A percentile compares a stretch with the other conserved stretches of the same genome.
Conservation (phyloP, 1,139 yeast genomes). For the Yamadazyma buinensis region DNA sequence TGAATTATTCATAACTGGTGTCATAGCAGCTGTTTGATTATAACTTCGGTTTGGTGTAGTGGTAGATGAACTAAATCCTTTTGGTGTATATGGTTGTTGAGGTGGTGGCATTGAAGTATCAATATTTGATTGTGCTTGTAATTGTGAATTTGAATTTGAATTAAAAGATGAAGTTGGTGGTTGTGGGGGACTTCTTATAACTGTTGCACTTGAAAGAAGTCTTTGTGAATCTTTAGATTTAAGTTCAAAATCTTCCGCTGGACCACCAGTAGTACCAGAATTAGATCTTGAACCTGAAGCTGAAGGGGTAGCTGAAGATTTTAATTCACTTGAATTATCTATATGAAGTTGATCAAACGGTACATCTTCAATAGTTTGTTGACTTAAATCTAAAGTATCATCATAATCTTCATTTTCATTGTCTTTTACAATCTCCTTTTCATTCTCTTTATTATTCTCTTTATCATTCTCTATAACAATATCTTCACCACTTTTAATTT, state of each 20-base stretch:
- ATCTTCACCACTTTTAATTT: neutral
- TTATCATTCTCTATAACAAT: neutral
- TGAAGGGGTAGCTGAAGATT: too few species aligned
- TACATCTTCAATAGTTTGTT: slow-evolving; percentile 6
- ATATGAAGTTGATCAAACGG: neutral
- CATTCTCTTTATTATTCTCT: slow-evolving; percentile 1
- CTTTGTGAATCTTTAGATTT: too few species aligned
- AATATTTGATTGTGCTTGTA: too few species aligned
- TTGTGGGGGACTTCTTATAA: slow-evolving; percentile 23
- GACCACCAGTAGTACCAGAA: neutral
- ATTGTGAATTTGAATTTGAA: slow-evolving; percentile 12
- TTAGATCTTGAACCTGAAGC: too few species aligned
- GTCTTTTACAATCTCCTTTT: neutral
- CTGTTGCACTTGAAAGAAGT: slow-evolving; percentile 19
- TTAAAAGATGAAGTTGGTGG: slow-evolving; percentile 14
- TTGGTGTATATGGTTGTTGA: slow-evolving; percentile 7
- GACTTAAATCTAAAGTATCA: slow-evolving; percentile 9
- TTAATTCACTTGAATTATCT: too few species aligned
- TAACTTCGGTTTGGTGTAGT: slow-evolving; percentile 16
- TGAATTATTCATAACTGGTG: slow-evolving; percentile 26
- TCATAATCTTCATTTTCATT: slow-evolving; percentile 5
- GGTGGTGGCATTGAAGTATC: slow-evolving; percentile 9
- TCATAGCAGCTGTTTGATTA: slow-evolving; percentile 33
- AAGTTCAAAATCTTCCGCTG: too few species aligned
- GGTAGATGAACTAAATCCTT: slow-evolving; percentile 12